phyloP scores from a whole-genome alignment of 2,329 filamentous ascomycete genomes.

The Neofusicoccum kwambonambiense region DNA sequence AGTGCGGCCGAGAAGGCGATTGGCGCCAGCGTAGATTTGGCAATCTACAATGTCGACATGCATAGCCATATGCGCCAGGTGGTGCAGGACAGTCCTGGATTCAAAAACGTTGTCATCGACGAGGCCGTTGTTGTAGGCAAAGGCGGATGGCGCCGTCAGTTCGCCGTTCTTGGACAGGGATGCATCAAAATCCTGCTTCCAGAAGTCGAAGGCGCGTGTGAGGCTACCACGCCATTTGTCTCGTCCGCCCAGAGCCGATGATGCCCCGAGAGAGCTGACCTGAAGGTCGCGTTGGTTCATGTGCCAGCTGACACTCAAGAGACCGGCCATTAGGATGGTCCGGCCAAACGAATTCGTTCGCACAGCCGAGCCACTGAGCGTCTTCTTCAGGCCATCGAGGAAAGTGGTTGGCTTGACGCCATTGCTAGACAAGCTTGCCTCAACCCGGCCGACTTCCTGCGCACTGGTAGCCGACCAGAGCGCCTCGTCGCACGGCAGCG shows the following conservation, averaged over 20 bases:
- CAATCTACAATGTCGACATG: conserved; percentile 97
- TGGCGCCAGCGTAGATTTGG: conserved; percentile 90
- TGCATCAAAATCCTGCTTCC: conserved; percentile 89
- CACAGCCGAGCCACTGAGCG: conserved; percentile 79
- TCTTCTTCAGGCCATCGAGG: conserved; percentile 85
- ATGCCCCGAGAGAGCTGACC: conserved; percentile 80
- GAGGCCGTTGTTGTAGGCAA: conserved; percentile 31
- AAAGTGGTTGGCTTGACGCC: conserved; percentile 84
- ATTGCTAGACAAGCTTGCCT: conserved; percentile 75
- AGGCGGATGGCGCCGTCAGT: conserved; percentile 28
- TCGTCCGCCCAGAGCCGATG: conserved; percentile 75
- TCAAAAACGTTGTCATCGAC: conserved; percentile 76
- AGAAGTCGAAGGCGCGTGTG: conserved; percentile 85
- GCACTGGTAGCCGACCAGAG: conserved; percentile 90
- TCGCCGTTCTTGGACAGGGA: conserved; percentile 62
- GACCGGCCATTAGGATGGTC: conserved; percentile 88
- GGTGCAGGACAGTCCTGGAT: conserved; percentile 83
- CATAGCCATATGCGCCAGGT: conserved; percentile 96
- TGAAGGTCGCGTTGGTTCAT: conserved; percentile 96
- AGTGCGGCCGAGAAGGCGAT: conserved; percentile 76
- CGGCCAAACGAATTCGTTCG: conserved; percentile 91
- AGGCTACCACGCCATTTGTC: conserved; percentile 89
- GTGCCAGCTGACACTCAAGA: conserved; percentile 93
- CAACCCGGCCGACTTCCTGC: conserved; percentile 79
- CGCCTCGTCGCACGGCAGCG: conserved; percentile 87